A percentile compares a stretch with the other conserved stretches of the same genome.
These are phyloP conservation scores for Cucumis hystrix DNA, from an alignment of 306 rosid species.

Conservation along the genomic window DNA sequence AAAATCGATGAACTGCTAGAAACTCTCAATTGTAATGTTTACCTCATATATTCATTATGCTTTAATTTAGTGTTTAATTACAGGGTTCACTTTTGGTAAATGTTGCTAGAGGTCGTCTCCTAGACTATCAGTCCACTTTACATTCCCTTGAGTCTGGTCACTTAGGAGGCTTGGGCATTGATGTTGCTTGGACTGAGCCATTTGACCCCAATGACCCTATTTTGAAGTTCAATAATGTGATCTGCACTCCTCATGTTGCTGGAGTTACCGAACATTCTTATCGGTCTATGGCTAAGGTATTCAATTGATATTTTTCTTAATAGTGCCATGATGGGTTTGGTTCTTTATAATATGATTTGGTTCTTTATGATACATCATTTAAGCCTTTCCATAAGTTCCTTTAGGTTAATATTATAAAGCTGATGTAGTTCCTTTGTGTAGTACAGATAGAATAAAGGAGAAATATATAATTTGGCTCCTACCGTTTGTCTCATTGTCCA, in stretches of 20 bases:
- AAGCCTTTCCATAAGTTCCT: background rate
- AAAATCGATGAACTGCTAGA: background rate
- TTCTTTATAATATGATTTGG: background rate
- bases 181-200: constrained; percentile 91
- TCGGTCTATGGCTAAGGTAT: constrained; percentile 79
- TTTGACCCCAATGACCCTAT: constrained; percentile 61
- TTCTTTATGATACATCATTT: background rate
- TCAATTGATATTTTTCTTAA: background rate
- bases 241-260: constrained; percentile 82
- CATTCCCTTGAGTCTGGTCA: constrained; percentile 48
- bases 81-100: constrained; percentile 79
- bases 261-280: constrained; percentile 75
- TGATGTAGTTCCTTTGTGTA: background rate
- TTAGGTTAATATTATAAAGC: background rate
- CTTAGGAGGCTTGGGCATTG: constrained; percentile 78
- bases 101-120: constrained; percentile 14
- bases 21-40: background rate
- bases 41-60: background rate
- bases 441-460: background rate
- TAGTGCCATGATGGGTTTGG: background rate
- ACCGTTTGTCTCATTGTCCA: background rate
- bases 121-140: constrained; percentile 52
- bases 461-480: background rate
- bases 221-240: constrained; percentile 52
- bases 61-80: background rate